Base-by-base conservation (phyloP, 1,284 basidiomycete species). In the Malassezia psittaci region DNA sequence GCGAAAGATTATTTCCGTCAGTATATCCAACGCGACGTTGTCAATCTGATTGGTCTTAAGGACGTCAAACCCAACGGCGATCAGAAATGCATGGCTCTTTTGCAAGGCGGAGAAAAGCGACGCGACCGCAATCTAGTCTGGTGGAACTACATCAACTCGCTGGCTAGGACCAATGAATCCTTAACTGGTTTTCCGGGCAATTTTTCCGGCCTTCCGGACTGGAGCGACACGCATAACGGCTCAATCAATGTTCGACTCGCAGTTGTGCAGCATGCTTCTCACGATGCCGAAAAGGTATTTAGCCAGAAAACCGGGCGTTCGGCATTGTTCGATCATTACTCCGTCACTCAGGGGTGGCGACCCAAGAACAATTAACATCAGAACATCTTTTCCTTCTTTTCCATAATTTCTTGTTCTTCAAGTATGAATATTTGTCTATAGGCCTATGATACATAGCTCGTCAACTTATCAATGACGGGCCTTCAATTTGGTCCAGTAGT, bases 131-230 rank as follows among this genome's bases (percentile, higher is more conserved):
- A 70, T 46, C 47, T 73, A 36, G 58, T 55, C 21, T 74, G 69
- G 65, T 74, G 69, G 68, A 63, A 64, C 52, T 72, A 72, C 60
- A 63, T 72, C 50, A 71, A 72, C 52, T 57, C 53, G 32, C 59
- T 74, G 1, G 69, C 67, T 0, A 15, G 63, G 0, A 73, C 68
- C 2, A 49, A 50, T 13, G 67, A 69, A 39, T 63, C 67, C 39
- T 60, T 69, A 0, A 40, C 37, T 3, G 66, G 63, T 10, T 62
- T 72, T 16, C 69, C 69, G 1, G 66, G 67, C 13, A 64, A 64
- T 15, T 49, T 38, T n/a, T 42, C 21, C 2, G 35, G 54, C 6
- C 24, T 74, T 41, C 67, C 68, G 0, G 65, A 74, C 57, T 74
- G 72, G 72, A 62, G 61, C 44, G 47, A 56, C 33, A 24, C 63